Base-by-base conservation (phyloP, 371 early-diverging fungal species). In the Rhizomucor pusillus region DNA sequence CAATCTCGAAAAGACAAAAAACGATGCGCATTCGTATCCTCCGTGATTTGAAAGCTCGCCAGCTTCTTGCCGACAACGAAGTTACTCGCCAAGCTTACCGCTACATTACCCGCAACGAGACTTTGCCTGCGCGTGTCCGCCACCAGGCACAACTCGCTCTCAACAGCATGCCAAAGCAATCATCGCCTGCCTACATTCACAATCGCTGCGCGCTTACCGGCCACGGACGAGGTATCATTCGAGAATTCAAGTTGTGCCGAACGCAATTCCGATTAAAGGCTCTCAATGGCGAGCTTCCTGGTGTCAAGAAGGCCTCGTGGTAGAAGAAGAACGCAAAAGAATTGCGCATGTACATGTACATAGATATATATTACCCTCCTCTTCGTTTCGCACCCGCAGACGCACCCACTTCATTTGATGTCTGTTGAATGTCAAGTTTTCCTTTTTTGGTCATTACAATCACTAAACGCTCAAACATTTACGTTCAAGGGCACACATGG, bases 241-340 rank as follows among this genome's bases (percentile, higher is more conserved):
- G 87, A 66, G 89, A 88, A 58, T 91, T 89, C 78, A 84, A 80
- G 54, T 61, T 92, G 49, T 90, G 90, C 56, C 78, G 91, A 54
- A 87, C 84, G 75, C 90, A 89, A 69, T 92, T 92, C 78, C 87
- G 92, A 59, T 52, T 87, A 48, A 89, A 88, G 68, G 93, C 93
- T 6, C 66, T 91, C 47, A 86, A 82, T 47, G 93, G 93, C 47
- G 88, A 90, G 45, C 68, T 92, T 52, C 90, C 91, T 9, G 93
- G 93, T 60, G 91, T 92, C 46, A 82, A 80, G 68, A 92, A 91
- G 69, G 69, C 89, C 13, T 83, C 86, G 47, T 92, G 93, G 93
- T 92, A 89, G 68, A 63, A 18, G 5, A 37, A 9, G 34, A 1
- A 11, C 41, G n/a, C n/a, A n/a, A n/a, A n/a, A n/a, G n/a, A n/a